Evolutionary conservation across 176 grass and related monocot genomes (phyloP).

Genomic region (Triticum dicoccoides): DNA sequence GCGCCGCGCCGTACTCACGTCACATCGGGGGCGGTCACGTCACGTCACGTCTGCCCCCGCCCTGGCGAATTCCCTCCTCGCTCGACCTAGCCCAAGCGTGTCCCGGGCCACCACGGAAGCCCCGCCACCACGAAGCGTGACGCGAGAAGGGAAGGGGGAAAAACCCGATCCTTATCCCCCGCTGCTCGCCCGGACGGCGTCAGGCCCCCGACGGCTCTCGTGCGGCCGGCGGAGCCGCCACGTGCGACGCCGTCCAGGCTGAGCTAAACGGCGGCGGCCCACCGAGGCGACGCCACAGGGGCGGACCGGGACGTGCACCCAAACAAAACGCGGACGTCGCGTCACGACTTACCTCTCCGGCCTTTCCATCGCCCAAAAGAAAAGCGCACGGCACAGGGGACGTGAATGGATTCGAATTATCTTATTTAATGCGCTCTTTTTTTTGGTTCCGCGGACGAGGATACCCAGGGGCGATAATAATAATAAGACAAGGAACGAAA

Average conservation of each 20-base stretch:
- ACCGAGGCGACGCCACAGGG: background rate
- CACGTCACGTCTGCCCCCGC: background rate
- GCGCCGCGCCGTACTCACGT: background rate
- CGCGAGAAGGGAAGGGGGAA: background rate
- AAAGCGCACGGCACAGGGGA: background rate
- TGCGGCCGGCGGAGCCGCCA: conserved; percentile 27
- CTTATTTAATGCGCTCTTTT: background rate
- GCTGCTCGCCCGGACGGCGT: conserved; percentile 14
- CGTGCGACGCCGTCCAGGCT: background rate
- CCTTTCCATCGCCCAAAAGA: conserved; percentile 26
- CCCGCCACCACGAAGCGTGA: conserved; percentile 5
- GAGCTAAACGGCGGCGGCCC: conserved; percentile 30
- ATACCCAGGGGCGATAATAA: background rate
- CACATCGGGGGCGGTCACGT: background rate
- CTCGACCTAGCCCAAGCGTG: background rate
- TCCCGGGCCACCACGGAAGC: background rate
- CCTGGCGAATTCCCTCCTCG: background rate
- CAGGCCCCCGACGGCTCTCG: conserved; percentile 14
- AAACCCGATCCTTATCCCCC: conserved; percentile 39
- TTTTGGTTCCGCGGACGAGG: background rate
- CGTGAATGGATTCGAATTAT: background rate
- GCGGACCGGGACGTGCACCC: background rate
- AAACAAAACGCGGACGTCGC: background rate
- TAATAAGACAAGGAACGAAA: background rate
- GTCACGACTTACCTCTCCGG: conserved; percentile 3